Conservation (phyloP, 495 filamentous ascomycete genomes). For the Penicillium desertorum region DNA sequence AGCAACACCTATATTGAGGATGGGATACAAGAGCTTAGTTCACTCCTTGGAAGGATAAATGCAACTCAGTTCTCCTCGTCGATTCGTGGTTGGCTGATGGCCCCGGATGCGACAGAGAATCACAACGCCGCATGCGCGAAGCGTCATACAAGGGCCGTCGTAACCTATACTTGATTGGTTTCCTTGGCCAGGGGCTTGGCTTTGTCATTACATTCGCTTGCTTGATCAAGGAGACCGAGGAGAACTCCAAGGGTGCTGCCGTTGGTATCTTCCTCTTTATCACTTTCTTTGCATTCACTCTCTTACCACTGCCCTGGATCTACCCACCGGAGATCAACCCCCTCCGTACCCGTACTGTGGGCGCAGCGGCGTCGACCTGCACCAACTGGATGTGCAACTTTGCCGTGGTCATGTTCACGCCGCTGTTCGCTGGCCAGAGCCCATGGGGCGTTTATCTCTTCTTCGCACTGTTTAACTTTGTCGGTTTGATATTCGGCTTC, state of each 20-base stretch:
- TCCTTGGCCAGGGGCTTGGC: slow-evolving; percentile 17
- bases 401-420: slow-evolving; percentile 66
- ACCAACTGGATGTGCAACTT: slow-evolving; percentile 73
- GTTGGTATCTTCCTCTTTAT: slow-evolving; percentile 73
- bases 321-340: slow-evolving; percentile 65
- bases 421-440: slow-evolving; percentile 32
- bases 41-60: too few relatives aligned
- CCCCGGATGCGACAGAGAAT: too few relatives aligned
- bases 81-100: too few relatives aligned
- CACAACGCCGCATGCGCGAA: too few relatives aligned
- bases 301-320: slow-evolving; percentile 52
- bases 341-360: slow-evolving; percentile 63
- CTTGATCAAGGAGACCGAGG: slow-evolving; percentile 52
- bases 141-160: slow-evolving; percentile 46
- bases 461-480: slow-evolving; percentile 68
- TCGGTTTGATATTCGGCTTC: slow-evolving; percentile 60
- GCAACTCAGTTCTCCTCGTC: too few relatives aligned
- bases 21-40: too few relatives aligned
- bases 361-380: slow-evolving; percentile 64
- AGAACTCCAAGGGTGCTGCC: slow-evolving; percentile 49
- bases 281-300: slow-evolving; percentile 64
- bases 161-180: slow-evolving; percentile 58
- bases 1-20: too few relatives aligned
- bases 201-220: slow-evolving; percentile 48
- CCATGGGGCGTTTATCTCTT: slow-evolving; percentile 50